phyloP scores from a whole-genome alignment of 1,139 yeast genomes.

The Arxiozyma bovina region DNA sequence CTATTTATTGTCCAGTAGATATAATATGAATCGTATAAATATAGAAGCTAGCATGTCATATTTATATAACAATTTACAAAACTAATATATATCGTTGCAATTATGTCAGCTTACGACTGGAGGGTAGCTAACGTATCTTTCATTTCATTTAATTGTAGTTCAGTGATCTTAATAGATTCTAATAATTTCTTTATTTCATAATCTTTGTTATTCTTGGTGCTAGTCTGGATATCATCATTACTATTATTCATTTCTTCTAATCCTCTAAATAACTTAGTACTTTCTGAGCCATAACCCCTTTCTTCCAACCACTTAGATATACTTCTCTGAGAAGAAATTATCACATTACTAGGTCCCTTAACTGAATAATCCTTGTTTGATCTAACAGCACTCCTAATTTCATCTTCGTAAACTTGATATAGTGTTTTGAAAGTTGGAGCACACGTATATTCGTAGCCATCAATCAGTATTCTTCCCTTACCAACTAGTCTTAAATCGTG shows the following conservation, averaged over 20 bases:
- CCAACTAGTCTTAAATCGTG: slow-evolving; percentile 13
- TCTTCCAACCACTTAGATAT: slow-evolving; percentile 79
- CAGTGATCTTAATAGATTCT: slow-evolving; percentile 50
- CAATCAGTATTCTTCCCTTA: slow-evolving; percentile 29
- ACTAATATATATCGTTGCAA: neutral
- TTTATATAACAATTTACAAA: neutral
- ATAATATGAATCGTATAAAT: no score
- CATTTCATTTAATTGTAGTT: slow-evolving; percentile 39
- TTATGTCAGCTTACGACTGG: neutral
- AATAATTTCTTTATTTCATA: slow-evolving; percentile 40
- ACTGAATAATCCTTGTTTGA: slow-evolving; percentile 12
- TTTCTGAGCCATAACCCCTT: slow-evolving; percentile 34
- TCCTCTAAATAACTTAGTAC: neutral
- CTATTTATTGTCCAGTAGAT: no score
- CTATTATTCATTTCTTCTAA: neutral
- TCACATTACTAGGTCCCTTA: slow-evolving; percentile 11
- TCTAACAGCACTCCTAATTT: slow-evolving; percentile 27
- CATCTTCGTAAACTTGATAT: slow-evolving; percentile 35
- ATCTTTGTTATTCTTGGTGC: slow-evolving; percentile 6
- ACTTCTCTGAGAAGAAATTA: slow-evolving; percentile 46
- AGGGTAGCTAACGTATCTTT: slow-evolving; percentile 18
- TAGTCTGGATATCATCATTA: neutral
- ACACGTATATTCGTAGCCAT: slow-evolving; percentile 38
- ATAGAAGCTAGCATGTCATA: neutral
- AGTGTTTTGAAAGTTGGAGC: slow-evolving; percentile 41